Base-by-base conservation (phyloP, 768 basidiomycete species). In the Cubamyces sp. region DNA sequence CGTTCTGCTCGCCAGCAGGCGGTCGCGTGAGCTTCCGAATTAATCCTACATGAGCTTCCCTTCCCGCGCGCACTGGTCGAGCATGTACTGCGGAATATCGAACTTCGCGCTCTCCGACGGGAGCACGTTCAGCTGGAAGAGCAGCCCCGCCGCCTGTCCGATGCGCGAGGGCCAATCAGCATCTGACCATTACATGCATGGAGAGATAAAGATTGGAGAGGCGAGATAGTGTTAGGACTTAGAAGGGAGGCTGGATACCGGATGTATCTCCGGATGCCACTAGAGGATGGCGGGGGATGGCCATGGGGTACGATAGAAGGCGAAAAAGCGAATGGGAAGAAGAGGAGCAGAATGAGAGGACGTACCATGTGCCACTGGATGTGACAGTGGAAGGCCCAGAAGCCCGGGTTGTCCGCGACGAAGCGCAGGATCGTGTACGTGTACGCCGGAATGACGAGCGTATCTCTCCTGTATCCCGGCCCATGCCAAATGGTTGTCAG, bases 331-430 rank as follows among this genome's bases (percentile, higher is more conserved):
- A 16, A n/a, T n/a, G 28, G 15, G 26, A 15, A n/a, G 46, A 12
- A 9, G n/a, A 9, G 7, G 16, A 26, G 8, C 2, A 12, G 14
- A 45, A 16, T 30, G 6, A 6, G 21, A 47, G 15, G 51, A 50
- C 52, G 26, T 47, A 65, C 64, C 64, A 65, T 65, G 60, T 65
- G 64, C 64, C 64, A 65, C 57, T 65, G 64, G 52, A 65, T 65
- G 42, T 65, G 80, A 40, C 80, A 81, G 65, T 81, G 80, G 69
- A 81, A 77, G 0, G 78, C 77, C 79, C 79, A 81, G 41, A 78
- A 59, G 30, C 80, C 80, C 0, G 80, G 76, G 56, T 80, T 80
- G 65, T 81, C 78, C 5, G 75, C 73, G 16, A 78, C 69, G 60
- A 79, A 80, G 30, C 81, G 75, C 21, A 82, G 70, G 18, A 71